Evolutionary conservation across 352 stramenopile species (phyloP).

Genomic region (Blastocystis sp.): DNA sequence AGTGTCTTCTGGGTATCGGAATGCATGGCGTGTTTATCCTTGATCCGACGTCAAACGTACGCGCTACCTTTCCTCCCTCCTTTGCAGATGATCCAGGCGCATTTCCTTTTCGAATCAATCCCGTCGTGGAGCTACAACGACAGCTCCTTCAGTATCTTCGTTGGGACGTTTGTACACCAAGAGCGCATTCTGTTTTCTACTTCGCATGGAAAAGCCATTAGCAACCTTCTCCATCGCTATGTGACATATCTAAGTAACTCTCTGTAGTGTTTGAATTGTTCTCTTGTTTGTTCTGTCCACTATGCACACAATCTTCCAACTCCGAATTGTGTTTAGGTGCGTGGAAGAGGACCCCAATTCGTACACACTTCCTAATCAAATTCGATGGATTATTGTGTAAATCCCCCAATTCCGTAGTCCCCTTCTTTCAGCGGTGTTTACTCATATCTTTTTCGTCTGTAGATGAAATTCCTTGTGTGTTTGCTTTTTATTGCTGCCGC

Average conservation of each 20-base stretch:
- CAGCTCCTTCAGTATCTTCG: neutral
- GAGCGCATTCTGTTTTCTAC: constrained; percentile 44
- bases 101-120: constrained; percentile 38
- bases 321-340: neutral
- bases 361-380: too few relatives aligned
- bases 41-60: neutral
- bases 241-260: constrained; percentile 31
- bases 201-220: constrained; percentile 12
- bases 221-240: constrained; percentile 13
- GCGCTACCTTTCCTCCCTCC: neutral
- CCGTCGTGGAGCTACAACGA: constrained; percentile 28
- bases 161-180: constrained; percentile 46
- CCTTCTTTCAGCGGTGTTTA: too few relatives aligned
- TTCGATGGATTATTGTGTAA: too few relatives aligned
- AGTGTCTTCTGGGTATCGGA: constrained; percentile 15
- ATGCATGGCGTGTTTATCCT: constrained; percentile 34
- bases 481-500: constrained; percentile 1
- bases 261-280: neutral
- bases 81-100: neutral
- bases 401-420: too few relatives aligned
- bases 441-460: constrained; percentile 1
- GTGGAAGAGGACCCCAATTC: too few relatives aligned
- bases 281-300: neutral
- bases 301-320: neutral
- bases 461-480: neutral